A percentile compares a stretch with the other conserved stretches of the same genome.
phyloP scores from a whole-genome alignment of 768 basidiomycete genomes.

The Rhodosporidiobolus odoratus region DNA sequence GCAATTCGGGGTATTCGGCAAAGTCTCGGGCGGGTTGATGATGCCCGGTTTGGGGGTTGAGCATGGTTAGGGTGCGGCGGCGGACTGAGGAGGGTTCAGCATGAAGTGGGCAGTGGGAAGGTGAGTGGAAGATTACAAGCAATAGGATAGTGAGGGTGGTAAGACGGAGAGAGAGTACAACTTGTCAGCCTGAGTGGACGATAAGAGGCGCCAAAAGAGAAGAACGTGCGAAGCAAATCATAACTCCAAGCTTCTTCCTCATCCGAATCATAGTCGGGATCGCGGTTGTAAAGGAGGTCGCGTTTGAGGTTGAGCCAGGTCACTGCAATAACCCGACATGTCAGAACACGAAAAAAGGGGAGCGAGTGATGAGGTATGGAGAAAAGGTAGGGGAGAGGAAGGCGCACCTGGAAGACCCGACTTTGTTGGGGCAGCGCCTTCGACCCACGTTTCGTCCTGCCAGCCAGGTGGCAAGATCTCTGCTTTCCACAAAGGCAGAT shows the following conservation, averaged over 20 bases:
- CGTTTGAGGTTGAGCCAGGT: constrained; percentile 36
- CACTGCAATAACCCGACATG: neutral
- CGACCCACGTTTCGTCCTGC: constrained; percentile 10
- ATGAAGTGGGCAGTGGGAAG: neutral
- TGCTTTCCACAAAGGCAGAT: neutral
- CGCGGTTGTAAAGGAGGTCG: constrained; percentile 32
- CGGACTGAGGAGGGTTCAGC: neutral
- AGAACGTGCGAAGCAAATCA: constrained; percentile 24
- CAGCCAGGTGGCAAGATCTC: constrained; percentile 36
- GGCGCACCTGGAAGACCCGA: constrained; percentile 25
- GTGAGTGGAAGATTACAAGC: no score
- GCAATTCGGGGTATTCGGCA: constrained; percentile 5
- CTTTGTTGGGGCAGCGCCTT: neutral
- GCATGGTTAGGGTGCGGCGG: neutral
- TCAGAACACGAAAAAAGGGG: neutral
- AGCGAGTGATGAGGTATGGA: no score
- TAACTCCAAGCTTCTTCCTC: constrained; percentile 34
- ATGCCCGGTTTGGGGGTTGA: neutral
- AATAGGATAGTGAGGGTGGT: neutral
- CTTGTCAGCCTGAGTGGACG: no score
- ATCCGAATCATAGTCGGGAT: constrained; percentile 41
- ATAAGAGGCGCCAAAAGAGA: neutral
- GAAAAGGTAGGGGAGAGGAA: neutral
- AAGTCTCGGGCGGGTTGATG: neutral
- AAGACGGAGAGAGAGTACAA: neutral